Percentiles rank a stretch among this genome's conserved stretches.
phyloP scores from a whole-genome alignment of 257 asterid genomes.

The Haberlea rhodopensis region DNA sequence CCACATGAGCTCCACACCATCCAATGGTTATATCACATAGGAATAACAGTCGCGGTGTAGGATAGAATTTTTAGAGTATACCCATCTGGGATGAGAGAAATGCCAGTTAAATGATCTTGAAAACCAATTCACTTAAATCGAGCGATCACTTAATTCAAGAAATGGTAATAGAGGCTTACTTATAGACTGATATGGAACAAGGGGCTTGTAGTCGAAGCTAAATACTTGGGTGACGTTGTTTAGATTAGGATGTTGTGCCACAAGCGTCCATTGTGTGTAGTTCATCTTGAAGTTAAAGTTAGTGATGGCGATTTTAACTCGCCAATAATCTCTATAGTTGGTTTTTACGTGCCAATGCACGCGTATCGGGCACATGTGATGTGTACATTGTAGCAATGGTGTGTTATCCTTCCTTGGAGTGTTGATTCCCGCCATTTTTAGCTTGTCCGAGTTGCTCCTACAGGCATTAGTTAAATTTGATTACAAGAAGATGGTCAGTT shows the following conservation, averaged over 20 bases:
- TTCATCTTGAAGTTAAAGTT: constrained; percentile 68
- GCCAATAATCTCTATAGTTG: constrained; percentile 68
- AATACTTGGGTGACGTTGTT: constrained; percentile 71
- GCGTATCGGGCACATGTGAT: constrained; percentile 76
- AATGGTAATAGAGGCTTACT: constrained; percentile 35
- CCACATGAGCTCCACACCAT: too few relatives aligned
- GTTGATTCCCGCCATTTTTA: constrained; percentile 49
- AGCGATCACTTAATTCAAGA: background rate
- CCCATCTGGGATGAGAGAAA: too few relatives aligned
- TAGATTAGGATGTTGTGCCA: constrained; percentile 79
- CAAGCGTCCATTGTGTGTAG: constrained; percentile 76
- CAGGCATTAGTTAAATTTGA: constrained; percentile 8
- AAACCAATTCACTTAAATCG: too few relatives aligned
- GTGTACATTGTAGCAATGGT: constrained; percentile 63
- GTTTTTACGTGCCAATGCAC: constrained; percentile 81
- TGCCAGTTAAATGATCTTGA: too few relatives aligned
- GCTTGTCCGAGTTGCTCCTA: constrained; percentile 48
- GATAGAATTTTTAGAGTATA: too few relatives aligned
- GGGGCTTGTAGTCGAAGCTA: constrained; percentile 77
- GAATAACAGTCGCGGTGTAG: too few relatives aligned
- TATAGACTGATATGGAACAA: constrained; percentile 65
- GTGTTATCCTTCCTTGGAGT: constrained; percentile 62
- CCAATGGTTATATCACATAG: too few relatives aligned
- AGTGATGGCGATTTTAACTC: constrained; percentile 63
- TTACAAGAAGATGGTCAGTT: background rate